These are phyloP conservation scores for Amphicarpaea edgeworthii DNA, from an alignment of 306 rosid genomes.

Conservation along the genomic window DNA sequence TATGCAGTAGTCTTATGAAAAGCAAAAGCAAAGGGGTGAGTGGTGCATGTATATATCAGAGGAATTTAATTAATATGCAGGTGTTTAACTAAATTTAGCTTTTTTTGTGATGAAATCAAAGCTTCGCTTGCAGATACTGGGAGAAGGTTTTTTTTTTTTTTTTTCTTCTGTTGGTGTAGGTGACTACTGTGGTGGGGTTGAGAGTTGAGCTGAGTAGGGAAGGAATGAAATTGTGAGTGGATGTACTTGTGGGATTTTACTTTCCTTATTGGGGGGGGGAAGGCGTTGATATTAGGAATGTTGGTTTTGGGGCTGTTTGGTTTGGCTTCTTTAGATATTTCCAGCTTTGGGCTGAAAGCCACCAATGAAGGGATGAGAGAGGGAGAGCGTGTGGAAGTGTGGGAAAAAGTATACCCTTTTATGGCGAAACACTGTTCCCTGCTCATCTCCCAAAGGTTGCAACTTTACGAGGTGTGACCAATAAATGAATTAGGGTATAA, in stretches of 20 bases:
- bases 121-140: slow-evolving; percentile 50
- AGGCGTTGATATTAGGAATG: slow-evolving; percentile 13
- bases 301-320: slow-evolving; percentile 39
- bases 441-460: slow-evolving; percentile 17
- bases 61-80: slow-evolving; percentile 38
- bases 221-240: neutral
- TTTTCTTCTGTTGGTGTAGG: neutral
- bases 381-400: neutral
- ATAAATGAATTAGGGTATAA: too few relatives aligned
- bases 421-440: slow-evolving; percentile 32
- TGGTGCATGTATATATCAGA: neutral
- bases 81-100: slow-evolving; percentile 60
- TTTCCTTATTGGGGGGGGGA: slow-evolving; percentile 51
- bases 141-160: neutral
- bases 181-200: neutral
- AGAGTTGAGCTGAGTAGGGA: neutral
- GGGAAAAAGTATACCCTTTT: slow-evolving; percentile 39
- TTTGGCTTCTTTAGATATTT: neutral
- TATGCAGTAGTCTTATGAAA: slow-evolving; percentile 39
- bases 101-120: slow-evolving; percentile 11
- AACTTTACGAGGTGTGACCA: neutral
- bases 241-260: slow-evolving; percentile 43
- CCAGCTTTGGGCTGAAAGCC: slow-evolving; percentile 43
- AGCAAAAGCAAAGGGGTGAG: slow-evolving; percentile 22
- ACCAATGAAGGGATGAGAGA: slow-evolving; percentile 44